These are phyloP conservation scores for Naganishia antarctica DNA, from an alignment of 768 basidiomycete species.

Conservation along the genomic window DNA sequence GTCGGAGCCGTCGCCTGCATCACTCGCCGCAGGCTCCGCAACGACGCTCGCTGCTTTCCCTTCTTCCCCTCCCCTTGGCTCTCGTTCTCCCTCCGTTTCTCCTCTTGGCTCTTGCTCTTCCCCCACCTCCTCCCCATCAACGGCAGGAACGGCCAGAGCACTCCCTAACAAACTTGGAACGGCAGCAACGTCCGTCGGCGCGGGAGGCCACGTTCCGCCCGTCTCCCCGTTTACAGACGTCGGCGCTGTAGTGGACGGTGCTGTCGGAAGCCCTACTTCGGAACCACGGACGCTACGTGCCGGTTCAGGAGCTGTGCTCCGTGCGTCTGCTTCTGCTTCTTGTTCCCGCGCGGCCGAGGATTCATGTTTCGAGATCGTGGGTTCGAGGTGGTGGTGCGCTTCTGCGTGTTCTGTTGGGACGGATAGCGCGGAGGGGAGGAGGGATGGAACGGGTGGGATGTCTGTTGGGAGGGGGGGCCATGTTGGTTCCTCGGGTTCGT, in stretches of 20 bases:
- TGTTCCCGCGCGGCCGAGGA: too few relatives aligned
- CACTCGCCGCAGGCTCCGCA: slow-evolving; percentile 10
- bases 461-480: slow-evolving; percentile 24
- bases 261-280: background rate
- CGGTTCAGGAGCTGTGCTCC: background rate
- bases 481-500: background rate
- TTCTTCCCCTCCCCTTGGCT: background rate
- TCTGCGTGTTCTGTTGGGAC: slow-evolving; percentile 20
- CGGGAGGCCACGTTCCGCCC: slow-evolving; percentile 18
- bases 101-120: background rate
- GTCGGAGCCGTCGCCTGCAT: background rate
- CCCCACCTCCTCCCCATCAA: background rate
- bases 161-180: slow-evolving; percentile 21
- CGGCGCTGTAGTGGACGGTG: background rate
- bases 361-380: background rate
- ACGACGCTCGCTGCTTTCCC: background rate
- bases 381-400: background rate
- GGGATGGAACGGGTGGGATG: slow-evolving; percentile 20
- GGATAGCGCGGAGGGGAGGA: slow-evolving; percentile 8
- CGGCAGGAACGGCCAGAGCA: slow-evolving; percentile 8
- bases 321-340: background rate
- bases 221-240: background rate
- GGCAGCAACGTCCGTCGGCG: slow-evolving; percentile 20
- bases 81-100: background rate
- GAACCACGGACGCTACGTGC: background rate